A percentile compares a stretch with the other conserved stretches of the same genome.
Evolutionary conservation across 192 early-diverging fungal species (phyloP).

Genomic region (Coemansia sp.): DNA sequence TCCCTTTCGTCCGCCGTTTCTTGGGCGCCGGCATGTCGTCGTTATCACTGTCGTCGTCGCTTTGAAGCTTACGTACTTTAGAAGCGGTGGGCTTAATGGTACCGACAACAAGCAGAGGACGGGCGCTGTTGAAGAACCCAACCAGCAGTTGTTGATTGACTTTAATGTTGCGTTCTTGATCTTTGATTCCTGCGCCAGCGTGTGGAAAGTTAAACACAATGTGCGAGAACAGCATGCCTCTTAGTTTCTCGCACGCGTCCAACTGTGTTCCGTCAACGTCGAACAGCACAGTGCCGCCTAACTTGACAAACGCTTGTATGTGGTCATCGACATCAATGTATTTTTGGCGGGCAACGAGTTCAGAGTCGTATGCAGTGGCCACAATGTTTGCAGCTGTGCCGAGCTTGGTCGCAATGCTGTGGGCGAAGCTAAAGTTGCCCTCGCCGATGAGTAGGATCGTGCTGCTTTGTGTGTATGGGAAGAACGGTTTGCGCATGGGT

Average conservation of each 20-base stretch:
- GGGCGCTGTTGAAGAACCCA: constrained; percentile 62
- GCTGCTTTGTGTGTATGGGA: constrained; percentile 60
- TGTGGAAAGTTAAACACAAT: constrained; percentile 98
- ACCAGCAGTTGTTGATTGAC: constrained; percentile 73
- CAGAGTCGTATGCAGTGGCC: constrained; percentile 78
- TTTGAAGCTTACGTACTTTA: background rate
- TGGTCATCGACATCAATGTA: constrained; percentile 62
- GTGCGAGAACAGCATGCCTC: constrained; percentile 63
- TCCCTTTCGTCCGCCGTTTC: constrained; percentile 7
- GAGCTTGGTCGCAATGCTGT: constrained; percentile 62
- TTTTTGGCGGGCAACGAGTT: constrained; percentile 67
- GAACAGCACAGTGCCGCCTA: constrained; percentile 71
- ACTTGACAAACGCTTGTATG: constrained; percentile 59
- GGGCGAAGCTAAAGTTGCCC: constrained; percentile 94
- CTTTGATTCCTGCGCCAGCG: constrained; percentile 88
- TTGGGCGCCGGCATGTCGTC: background rate
- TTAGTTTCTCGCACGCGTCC: constrained; percentile 59
- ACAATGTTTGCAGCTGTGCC: constrained; percentile 60
- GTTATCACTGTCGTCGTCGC: background rate
- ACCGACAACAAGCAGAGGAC: constrained; percentile 54
- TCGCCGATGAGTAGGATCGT: constrained; percentile 78
- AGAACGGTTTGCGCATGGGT: constrained; percentile 1
- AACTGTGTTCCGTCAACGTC: constrained; percentile 78
- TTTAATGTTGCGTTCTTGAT: constrained; percentile 80
- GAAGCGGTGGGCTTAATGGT: background rate